These are phyloP conservation scores for Hirschfeldia incana DNA, from an alignment of 345 rosid species.

Conservation along the genomic window DNA sequence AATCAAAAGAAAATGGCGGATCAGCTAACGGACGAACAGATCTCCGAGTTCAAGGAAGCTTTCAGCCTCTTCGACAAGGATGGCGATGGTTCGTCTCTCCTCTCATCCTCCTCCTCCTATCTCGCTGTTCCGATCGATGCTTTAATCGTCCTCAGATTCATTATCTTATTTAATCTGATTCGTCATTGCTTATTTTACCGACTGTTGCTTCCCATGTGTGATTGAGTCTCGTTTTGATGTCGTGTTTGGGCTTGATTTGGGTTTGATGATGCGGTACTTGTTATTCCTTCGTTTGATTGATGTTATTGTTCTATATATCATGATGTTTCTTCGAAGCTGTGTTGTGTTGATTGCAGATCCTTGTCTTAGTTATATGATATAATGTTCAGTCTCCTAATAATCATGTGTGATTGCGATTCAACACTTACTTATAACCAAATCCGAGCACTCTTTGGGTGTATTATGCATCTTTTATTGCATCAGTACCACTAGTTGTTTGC, in stretches of 20 bases:
- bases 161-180: not conserved
- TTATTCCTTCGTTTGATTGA: not conserved
- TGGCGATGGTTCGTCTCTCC: conserved; percentile 32
- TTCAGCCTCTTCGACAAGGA: conserved; percentile 41
- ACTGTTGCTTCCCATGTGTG: not conserved
- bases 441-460: not conserved
- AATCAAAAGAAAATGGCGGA: conserved; percentile 30
- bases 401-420: not conserved
- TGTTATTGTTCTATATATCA: not conserved
- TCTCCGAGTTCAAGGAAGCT: conserved; percentile 40
- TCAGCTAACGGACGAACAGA: conserved; percentile 37
- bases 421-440: not conserved
- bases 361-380: too few species aligned
- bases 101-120: not conserved
- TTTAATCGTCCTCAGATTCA: not conserved
- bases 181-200: not conserved
- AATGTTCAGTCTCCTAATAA: too few species aligned
- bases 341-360: not conserved
- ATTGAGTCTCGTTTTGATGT: not conserved
- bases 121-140: not conserved
- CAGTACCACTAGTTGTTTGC: not conserved
- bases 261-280: not conserved
- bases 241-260: not conserved
- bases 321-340: not conserved
- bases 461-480: not conserved